Evolutionary conservation across 2,329 filamentous ascomycete species (phyloP), one percentile per base, ranked within the genome.

Genomic region (Alternaria ventricosa): DNA sequence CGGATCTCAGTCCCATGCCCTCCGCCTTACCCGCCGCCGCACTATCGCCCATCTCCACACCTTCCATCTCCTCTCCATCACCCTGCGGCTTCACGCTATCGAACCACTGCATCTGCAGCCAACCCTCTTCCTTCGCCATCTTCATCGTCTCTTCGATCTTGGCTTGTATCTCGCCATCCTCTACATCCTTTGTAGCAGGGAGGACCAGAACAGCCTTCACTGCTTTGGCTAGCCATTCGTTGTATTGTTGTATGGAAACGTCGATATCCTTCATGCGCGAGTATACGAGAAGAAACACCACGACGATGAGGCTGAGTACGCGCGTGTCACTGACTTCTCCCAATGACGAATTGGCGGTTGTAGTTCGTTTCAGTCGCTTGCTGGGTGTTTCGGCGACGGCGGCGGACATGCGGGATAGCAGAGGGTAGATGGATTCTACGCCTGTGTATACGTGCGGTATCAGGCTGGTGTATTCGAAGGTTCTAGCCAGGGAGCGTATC

Each of bases 381-480:
- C 60, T 84, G 76, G 55, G 76, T 5, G 75, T 74, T 20, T 76
- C 75, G 4, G 82, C 63, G 6, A 68, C 67, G 10, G 72, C 67
- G n/a, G 69, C 68, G 9, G 72, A 61, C 72, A 77, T 78, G 45
- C 70, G 73, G 15, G 69, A 70, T 10, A 78, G 74, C 9, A 80
- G 68, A 10, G 78, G 79, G 3, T 86, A 71, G 80, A 83, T 91
- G 4, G 83, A 85, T 25, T 83, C 90, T 55, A 94, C 85, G 1
- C 92, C 93, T 0, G 92, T 90, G 53, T 92, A 87, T 0, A 96
- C 86, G 57, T 93, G 92, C 0, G 91, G 91, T 0, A 88, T 88
- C 4, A 94, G 85, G 5, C 83, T 84, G 7, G 87, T 84, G 1
- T 89, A 87, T 1, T 85, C 84, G 10, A 93, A 84, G 23, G 86